A percentile compares a stretch with the other conserved stretches of the same genome.
phyloP scores from a whole-genome alignment of 2,329 filamentous ascomycete genomes.

The Colletotrichum karsti region DNA sequence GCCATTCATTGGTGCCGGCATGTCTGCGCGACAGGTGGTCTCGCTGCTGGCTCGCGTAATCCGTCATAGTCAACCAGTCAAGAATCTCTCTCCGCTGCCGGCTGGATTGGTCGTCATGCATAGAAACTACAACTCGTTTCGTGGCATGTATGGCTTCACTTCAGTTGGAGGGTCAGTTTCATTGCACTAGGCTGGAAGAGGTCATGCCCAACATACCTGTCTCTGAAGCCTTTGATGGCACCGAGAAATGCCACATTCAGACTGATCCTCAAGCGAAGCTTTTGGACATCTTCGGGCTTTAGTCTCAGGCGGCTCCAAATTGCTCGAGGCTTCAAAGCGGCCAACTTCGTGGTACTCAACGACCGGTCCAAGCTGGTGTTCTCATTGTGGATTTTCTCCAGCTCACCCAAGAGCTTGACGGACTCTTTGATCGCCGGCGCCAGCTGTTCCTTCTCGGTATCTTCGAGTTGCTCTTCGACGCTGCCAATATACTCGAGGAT shows the following conservation, averaged over 20 bases:
- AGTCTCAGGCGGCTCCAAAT: neutral
- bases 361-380: neutral
- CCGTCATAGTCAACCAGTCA: slow-evolving; percentile 47
- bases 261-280: neutral
- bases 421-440: neutral
- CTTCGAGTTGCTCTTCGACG: fast-evolving
- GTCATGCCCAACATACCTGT: neutral
- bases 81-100: slow-evolving; percentile 30
- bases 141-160: neutral
- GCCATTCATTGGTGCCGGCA: slow-evolving; percentile 49
- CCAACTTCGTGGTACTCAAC: fast-evolving
- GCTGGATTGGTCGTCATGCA: neutral
- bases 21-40: slow-evolving; percentile 42
- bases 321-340: neutral
- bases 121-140: neutral
- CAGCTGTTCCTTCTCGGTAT: neutral
- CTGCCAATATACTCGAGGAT: neutral
- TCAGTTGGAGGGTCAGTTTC: no score
- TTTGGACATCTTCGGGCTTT: neutral
- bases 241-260: neutral
- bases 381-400: fast-evolving
- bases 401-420: neutral
- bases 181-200: fast-evolving
- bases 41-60: slow-evolving; percentile 46
- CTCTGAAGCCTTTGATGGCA: fast-evolving